These are phyloP conservation scores for maize (Zea mays) DNA, from an alignment of 176 grass and related monocot genomes.

Conservation along the genomic window DNA sequence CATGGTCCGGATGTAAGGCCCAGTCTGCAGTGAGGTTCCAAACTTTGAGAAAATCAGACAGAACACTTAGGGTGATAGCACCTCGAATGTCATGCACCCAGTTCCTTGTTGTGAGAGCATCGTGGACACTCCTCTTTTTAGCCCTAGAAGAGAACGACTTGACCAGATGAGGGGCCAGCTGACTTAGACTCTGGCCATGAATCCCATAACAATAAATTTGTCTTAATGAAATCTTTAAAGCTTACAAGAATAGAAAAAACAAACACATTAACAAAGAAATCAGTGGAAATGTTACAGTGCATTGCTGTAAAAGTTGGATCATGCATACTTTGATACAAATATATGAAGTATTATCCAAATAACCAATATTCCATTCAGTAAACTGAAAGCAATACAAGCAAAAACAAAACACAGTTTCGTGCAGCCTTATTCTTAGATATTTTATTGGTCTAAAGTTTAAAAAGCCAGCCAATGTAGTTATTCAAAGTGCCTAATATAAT, in stretches of 20 bases:
- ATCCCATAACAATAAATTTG: not conserved
- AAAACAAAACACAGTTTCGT: not conserved
- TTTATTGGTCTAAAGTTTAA: not conserved
- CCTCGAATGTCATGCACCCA: no score
- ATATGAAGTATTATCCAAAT: not conserved
- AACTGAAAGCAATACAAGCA: conserved; percentile 2
- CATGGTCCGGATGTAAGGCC: no score
- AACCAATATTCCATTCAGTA: conserved; percentile 13
- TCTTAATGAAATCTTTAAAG: not conserved
- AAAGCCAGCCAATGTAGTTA: conserved; percentile 2
- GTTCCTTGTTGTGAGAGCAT: no score
- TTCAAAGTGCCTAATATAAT: not conserved
- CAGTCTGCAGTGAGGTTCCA: no score
- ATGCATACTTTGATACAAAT: not conserved
- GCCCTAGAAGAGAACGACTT: no score
- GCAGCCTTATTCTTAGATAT: not conserved
- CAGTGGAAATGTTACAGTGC: not conserved
- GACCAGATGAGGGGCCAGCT: no score
- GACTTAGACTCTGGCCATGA: no score
- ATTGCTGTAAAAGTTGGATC: not conserved
- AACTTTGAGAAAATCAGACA: no score
- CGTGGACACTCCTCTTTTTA: no score
- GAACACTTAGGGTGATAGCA: no score
- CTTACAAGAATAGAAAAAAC: not conserved
- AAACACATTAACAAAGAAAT: not conserved